Evolutionary conservation across 2,329 filamentous ascomycete genomes (phyloP).

Genomic region (Penicillium sp.): DNA sequence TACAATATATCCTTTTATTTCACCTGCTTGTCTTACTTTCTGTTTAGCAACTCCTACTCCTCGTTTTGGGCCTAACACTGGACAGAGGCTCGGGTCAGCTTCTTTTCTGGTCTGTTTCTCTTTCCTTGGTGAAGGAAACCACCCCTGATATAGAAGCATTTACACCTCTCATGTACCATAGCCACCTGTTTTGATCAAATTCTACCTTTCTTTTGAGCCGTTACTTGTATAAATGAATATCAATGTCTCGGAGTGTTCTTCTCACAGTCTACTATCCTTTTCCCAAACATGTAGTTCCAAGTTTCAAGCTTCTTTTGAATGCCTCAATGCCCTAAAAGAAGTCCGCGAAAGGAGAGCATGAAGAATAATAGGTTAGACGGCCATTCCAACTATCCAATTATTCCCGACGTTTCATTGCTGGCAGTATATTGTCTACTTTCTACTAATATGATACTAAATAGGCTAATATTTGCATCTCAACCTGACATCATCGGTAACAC

Average conservation of each 20-base stretch:
- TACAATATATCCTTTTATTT: not conserved
- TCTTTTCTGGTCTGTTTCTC: not conserved
- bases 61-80: not conserved
- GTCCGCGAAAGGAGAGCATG: not conserved
- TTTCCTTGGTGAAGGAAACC: not conserved
- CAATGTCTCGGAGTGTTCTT: not conserved
- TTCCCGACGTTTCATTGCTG: not conserved
- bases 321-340: not conserved
- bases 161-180: conserved; percentile 16
- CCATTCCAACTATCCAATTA: not conserved
- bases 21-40: not conserved
- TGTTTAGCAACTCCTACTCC: not conserved
- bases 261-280: not conserved
- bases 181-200: conserved; percentile 11
- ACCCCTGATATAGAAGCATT: conserved; percentile 5
- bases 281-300: not conserved
- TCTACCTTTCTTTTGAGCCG: not conserved
- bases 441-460: not conserved
- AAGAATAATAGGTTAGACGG: too few species aligned
- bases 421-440: not conserved
- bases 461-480: not conserved
- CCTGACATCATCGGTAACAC: not conserved
- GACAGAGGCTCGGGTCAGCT: not conserved
- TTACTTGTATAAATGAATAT: conserved; percentile 10
- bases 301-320: not conserved